Evolutionary conservation across 352 stramenopile genomes (phyloP).

Genomic region (Pythium utonaiense): DNA sequence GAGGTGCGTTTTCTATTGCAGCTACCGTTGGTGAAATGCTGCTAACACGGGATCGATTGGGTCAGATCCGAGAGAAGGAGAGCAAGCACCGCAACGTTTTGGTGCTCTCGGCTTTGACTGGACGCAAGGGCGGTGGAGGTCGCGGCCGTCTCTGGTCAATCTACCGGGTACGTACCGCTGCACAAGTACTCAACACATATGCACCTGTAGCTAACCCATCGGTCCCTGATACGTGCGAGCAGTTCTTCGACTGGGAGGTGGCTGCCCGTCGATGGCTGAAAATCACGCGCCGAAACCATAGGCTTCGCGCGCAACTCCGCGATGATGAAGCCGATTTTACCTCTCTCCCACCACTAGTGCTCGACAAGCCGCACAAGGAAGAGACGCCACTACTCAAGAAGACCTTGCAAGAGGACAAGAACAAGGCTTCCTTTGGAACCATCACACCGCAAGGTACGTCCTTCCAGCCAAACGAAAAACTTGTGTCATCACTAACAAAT

Average conservation of each 20-base stretch:
- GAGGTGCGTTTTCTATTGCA: slow-evolving; percentile 20
- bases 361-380: neutral
- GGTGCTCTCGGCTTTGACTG: slow-evolving; percentile 50
- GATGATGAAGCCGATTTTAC: slow-evolving; percentile 65
- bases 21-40: too few species aligned
- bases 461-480: too few species aligned
- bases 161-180: slow-evolving; percentile 48
- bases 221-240: neutral
- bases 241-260: slow-evolving; percentile 65
- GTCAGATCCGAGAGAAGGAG: slow-evolving; percentile 56
- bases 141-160: slow-evolving; percentile 62
- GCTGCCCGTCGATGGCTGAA: slow-evolving; percentile 61
- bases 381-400: slow-evolving; percentile 3
- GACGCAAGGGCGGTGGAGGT: slow-evolving; percentile 38
- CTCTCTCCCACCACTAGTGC: slow-evolving; percentile 41
- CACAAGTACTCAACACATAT: too few species aligned
- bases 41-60: too few species aligned
- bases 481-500: too few species aligned
- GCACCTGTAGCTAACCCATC: too few species aligned
- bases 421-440: neutral
- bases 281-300: slow-evolving; percentile 60
- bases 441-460: slow-evolving; percentile 2
- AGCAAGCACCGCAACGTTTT: slow-evolving; percentile 32
- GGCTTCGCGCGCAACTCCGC: slow-evolving; percentile 31
- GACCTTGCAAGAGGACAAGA: neutral